These are phyloP conservation scores for Trichoderma sp. DNA, from an alignment of 2,329 filamentous ascomycete species.

Conservation along the genomic window DNA sequence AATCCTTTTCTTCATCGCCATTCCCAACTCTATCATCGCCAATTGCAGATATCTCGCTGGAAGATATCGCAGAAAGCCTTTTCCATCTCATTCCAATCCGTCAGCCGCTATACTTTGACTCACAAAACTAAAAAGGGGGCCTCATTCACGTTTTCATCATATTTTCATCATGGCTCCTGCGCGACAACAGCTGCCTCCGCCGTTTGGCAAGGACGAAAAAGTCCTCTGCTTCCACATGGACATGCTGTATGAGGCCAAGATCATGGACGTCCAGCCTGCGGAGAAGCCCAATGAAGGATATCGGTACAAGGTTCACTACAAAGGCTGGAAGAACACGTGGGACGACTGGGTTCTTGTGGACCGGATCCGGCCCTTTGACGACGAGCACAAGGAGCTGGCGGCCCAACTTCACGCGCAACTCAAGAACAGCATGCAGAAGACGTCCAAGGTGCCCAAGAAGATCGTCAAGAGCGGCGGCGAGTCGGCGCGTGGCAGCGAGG, in stretches of 20 bases:
- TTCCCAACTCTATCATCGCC: background rate
- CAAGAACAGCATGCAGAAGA: slow-evolving; percentile 58
- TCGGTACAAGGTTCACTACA: slow-evolving; percentile 95
- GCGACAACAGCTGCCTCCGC: slow-evolving; percentile 45
- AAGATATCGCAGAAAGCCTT: background rate
- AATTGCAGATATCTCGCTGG: background rate
- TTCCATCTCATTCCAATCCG: background rate
- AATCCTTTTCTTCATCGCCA: background rate
- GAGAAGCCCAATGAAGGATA: slow-evolving; percentile 70
- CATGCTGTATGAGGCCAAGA: slow-evolving; percentile 95
- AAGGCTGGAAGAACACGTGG: slow-evolving; percentile 99
- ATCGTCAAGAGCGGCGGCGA: slow-evolving; percentile 42
- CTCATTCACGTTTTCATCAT: background rate
- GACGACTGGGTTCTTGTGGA: slow-evolving; percentile 98
- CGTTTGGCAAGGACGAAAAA: slow-evolving; percentile 78
- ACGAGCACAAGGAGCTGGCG: slow-evolving; percentile 92
- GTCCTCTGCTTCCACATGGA: slow-evolving; percentile 97
- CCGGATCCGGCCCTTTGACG: slow-evolving; percentile 88
- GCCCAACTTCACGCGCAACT: slow-evolving; percentile 69
- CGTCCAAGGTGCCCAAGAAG: slow-evolving; percentile 57
- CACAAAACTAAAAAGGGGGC: background rate
- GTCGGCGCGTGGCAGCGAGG: slow-evolving; percentile 72
- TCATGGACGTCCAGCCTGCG: slow-evolving; percentile 74
- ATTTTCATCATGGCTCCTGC: slow-evolving; percentile 43
- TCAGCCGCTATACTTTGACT: background rate